These are phyloP conservation scores for Arthrinium puccinioides DNA, from an alignment of 2,329 filamentous ascomycete genomes.

Conservation along the genomic window DNA sequence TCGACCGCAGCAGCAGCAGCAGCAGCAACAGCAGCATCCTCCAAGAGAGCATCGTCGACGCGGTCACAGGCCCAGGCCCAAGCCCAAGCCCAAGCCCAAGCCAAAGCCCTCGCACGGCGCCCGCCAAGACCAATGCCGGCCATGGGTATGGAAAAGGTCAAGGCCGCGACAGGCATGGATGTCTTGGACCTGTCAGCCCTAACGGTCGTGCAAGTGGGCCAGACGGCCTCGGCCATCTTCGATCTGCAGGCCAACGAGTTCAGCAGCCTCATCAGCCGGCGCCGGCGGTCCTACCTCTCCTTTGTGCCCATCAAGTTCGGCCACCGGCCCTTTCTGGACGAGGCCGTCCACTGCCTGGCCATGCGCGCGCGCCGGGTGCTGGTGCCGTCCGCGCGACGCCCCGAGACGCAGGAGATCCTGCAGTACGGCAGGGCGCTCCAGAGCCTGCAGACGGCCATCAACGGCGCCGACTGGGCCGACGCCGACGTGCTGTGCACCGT, in stretches of 20 bases:
- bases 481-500: constrained; percentile 9
- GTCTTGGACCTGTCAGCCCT: constrained; percentile 10
- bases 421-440: constrained; percentile 5
- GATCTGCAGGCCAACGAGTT: constrained; percentile 3
- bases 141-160: constrained; percentile 7
- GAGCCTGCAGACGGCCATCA: constrained; percentile 6
- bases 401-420: not conserved
- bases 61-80: not conserved
- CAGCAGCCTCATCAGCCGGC: constrained; percentile 5
- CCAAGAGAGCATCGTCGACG: not conserved
- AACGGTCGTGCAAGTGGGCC: constrained; percentile 8
- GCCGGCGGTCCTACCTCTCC: constrained; percentile 7
- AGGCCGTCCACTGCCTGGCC: constrained; percentile 10
- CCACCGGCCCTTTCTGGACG: constrained; percentile 6
- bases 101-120: not conserved
- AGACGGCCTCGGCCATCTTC: constrained; percentile 6
- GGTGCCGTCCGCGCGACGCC: constrained; percentile 1
- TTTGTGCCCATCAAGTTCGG: constrained; percentile 8
- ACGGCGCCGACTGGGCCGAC: constrained; percentile 1
- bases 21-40: not conserved
- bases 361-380: constrained; percentile 7
- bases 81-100: too few relatives aligned
- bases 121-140: constrained; percentile 6
- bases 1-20: not conserved
- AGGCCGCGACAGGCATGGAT: constrained; percentile 7